These are phyloP conservation scores for Vanderwaltozyma tropicalis DNA, from an alignment of 805 yeast genomes.

Conservation along the genomic window DNA sequence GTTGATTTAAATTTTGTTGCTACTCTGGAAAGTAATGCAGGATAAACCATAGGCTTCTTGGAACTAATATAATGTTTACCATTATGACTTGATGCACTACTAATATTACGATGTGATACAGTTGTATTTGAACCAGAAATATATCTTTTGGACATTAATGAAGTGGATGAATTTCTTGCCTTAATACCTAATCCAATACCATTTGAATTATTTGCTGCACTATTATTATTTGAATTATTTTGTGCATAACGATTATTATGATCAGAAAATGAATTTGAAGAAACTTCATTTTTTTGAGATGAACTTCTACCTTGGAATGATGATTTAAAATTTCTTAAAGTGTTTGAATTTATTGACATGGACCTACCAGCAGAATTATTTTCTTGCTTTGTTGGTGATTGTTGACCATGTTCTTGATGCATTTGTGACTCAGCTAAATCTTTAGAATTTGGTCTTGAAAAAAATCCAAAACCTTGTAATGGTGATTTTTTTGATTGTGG, in stretches of 20 bases:
- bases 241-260: conserved; percentile 4
- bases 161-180: conserved; percentile 38
- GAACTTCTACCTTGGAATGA: conserved; percentile 34
- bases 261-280: conserved; percentile 18
- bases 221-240: conserved; percentile 1
- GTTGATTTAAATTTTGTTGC: conserved; percentile 67
- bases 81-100: conserved; percentile 2
- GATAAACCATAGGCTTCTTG: conserved; percentile 67
- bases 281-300: conserved; percentile 36
- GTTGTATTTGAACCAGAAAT: conserved; percentile 23
- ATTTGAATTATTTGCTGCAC: conserved; percentile 1
- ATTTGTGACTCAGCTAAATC: conserved; percentile 8
- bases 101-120: conserved; percentile 1
- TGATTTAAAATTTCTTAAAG: conserved; percentile 25
- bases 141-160: conserved; percentile 27
- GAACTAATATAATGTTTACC: too few species aligned
- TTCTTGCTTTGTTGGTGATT: conserved; percentile 5
- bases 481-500: conserved; percentile 24
- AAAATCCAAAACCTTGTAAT: conserved; percentile 25
- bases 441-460: conserved; percentile 22
- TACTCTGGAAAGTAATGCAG: conserved; percentile 79
- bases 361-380: conserved; percentile 18
- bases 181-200: conserved; percentile 32
- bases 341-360: conserved; percentile 28
- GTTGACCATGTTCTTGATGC: background rate